These are phyloP conservation scores for Hibiscus trionum DNA, from an alignment of 345 rosid genomes.

Conservation along the genomic window DNA sequence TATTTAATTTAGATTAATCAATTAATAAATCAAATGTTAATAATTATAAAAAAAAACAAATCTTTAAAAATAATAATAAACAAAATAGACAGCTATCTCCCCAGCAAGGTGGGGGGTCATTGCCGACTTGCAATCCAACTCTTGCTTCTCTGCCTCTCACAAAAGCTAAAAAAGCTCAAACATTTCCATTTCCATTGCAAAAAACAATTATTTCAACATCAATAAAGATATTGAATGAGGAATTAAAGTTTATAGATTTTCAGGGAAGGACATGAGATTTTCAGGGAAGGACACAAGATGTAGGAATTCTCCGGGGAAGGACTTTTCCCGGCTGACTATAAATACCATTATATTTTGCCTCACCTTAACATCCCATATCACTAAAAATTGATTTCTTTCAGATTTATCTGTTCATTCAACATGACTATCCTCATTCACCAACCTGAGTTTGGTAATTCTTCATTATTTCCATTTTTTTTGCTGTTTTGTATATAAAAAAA, in stretches of 20 bases:
- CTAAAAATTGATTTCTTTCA: neutral
- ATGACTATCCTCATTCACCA: constrained; percentile 48
- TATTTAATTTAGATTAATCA: no score
- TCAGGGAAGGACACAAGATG: constrained; percentile 33
- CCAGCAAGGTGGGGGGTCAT: neutral
- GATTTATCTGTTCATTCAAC: constrained; percentile 10
- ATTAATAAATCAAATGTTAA: no score
- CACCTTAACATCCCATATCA: neutral
- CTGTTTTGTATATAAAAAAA: neutral
- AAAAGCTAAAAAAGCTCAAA: neutral
- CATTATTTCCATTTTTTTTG: neutral
- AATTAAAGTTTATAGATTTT: constrained; percentile 4
- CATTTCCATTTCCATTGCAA: neutral
- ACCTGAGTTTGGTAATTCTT: constrained; percentile 33
- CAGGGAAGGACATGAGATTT: constrained; percentile 29
- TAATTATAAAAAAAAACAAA: no score
- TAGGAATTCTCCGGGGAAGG: constrained; percentile 46
- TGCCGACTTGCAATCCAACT: neutral
- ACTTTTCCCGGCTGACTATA: constrained; percentile 37
- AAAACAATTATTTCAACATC: neutral
- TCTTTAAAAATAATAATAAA: no score
- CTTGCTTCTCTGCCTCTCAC: neutral
- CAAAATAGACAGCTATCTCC: no score
- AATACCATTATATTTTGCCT: constrained; percentile 20
- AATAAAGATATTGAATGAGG: neutral